Percentiles rank a stretch among this genome's conserved stretches.
These are phyloP conservation scores for Ilyonectria destructans DNA, from an alignment of 2,329 filamentous ascomycete species.

Conservation along the genomic window DNA sequence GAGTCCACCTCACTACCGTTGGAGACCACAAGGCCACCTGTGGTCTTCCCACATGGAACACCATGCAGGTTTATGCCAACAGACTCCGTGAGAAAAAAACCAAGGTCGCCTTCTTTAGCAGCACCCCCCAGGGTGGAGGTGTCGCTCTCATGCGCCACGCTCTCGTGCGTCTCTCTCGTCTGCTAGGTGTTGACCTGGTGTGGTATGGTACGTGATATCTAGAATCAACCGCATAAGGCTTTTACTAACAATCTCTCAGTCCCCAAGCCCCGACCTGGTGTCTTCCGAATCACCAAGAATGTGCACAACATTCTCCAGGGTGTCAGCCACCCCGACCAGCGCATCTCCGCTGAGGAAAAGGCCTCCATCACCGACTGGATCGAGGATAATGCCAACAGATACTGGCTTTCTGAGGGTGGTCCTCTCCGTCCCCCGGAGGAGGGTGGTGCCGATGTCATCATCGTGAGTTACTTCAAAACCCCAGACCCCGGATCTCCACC, in stretches of 20 bases:
- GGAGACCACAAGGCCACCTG: constrained; percentile 76
- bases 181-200: constrained; percentile 78
- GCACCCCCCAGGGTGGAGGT: constrained; percentile 86
- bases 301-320: constrained; percentile 92
- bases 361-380: constrained; percentile 80
- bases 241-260: constrained; percentile 60
- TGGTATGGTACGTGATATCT: constrained; percentile 74
- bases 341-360: constrained; percentile 76
- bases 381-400: constrained; percentile 79
- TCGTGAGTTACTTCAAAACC: constrained; percentile 63
- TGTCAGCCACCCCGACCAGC: constrained; percentile 76
- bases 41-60: constrained; percentile 74
- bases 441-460: constrained; percentile 83
- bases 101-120: constrained; percentile 85
- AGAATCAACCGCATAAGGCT: background rate
- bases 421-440: constrained; percentile 76
- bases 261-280: constrained; percentile 83
- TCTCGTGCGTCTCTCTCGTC: constrained; percentile 78
- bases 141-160: constrained; percentile 89
- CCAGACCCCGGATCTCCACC: background rate
- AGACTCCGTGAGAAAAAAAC: constrained; percentile 75
- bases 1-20: constrained; percentile 71
- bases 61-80: constrained; percentile 75
- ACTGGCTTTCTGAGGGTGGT: constrained; percentile 80
- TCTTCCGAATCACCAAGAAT: constrained; percentile 89